Conservation (phyloP, 2,329 filamentous ascomycete genomes). For the Beauveria caledonica region DNA sequence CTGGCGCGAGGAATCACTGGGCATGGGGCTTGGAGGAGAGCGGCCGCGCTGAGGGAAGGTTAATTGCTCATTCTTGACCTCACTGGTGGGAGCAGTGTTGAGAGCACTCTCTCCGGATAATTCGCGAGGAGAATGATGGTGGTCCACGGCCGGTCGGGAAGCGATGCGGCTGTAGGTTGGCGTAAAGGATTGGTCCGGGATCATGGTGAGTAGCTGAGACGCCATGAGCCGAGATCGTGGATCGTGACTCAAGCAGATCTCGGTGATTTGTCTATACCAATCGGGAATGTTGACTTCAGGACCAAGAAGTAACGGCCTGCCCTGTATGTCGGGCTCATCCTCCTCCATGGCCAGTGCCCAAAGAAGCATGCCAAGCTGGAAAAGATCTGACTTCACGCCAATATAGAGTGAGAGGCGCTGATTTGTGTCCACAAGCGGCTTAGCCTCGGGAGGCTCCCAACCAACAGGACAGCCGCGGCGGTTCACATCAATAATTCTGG, state of each 20-base stretch:
- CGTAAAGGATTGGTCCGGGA: conserved; percentile 26
- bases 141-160: background rate
- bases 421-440: conserved; percentile 73
- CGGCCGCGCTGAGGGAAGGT: conserved; percentile 11
- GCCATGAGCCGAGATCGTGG: conserved; percentile 69
- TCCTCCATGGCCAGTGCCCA: conserved; percentile 84
- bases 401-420: conserved; percentile 96
- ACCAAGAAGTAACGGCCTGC: conserved; percentile 57
- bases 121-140: background rate
- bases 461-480: conserved; percentile 92
- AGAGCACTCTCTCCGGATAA: background rate
- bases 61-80: conserved; percentile 7
- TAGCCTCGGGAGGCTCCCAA: conserved; percentile 94
- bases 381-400: conserved; percentile 93
- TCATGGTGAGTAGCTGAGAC: conserved; percentile 58
- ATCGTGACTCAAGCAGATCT: conserved; percentile 65
- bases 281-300: conserved; percentile 58
- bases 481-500: conserved; percentile 98
- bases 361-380: conserved; percentile 92
- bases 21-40: conserved; percentile 13
- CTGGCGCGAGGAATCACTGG: conserved; percentile 9
- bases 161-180: conserved; percentile 1
- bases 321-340: conserved; percentile 79
- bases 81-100: background rate
- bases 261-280: conserved; percentile 71